Evolutionary conservation across 805 yeast species (phyloP).

Genomic region (Candida vaughaniae): DNA sequence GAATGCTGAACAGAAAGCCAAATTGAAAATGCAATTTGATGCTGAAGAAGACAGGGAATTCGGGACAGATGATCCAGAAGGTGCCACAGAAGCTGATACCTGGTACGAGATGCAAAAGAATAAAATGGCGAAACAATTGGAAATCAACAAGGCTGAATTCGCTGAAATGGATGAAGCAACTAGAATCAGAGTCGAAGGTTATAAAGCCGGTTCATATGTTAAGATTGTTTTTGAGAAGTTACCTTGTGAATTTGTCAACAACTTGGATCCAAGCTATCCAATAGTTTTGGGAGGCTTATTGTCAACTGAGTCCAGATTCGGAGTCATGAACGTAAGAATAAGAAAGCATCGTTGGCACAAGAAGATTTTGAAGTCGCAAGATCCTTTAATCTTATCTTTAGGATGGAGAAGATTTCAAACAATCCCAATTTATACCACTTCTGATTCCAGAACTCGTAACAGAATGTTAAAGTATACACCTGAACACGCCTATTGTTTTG

Average conservation of each 20-base stretch:
- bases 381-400: conserved; percentile 86
- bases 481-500: conserved; percentile 95
- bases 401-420: conserved; percentile 99
- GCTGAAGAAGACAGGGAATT: conserved; percentile 64
- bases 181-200: conserved; percentile 84
- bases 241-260: conserved; percentile 88
- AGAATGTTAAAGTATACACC: conserved; percentile 98
- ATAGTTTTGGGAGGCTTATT: conserved; percentile 87
- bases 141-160: conserved; percentile 81
- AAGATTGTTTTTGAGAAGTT: conserved; percentile 77
- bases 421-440: conserved; percentile 89
- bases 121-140: conserved; percentile 93
- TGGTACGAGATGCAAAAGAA: conserved; percentile 98
- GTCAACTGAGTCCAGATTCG: conserved; percentile 89
- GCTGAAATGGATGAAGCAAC: conserved; percentile 73
- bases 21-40: conserved; percentile 85
- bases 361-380: conserved; percentile 90
- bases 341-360: conserved; percentile 99
- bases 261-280: conserved; percentile 83
- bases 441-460: conserved; percentile 96
- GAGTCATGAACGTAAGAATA: conserved; percentile 86
- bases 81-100: conserved; percentile 73
- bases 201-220: conserved; percentile 90
- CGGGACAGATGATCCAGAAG: conserved; percentile 80
- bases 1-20: conserved; percentile 88